Evolutionary conservation across 169 alveolate species (phyloP).

Genomic region (Babesia divergens): DNA sequence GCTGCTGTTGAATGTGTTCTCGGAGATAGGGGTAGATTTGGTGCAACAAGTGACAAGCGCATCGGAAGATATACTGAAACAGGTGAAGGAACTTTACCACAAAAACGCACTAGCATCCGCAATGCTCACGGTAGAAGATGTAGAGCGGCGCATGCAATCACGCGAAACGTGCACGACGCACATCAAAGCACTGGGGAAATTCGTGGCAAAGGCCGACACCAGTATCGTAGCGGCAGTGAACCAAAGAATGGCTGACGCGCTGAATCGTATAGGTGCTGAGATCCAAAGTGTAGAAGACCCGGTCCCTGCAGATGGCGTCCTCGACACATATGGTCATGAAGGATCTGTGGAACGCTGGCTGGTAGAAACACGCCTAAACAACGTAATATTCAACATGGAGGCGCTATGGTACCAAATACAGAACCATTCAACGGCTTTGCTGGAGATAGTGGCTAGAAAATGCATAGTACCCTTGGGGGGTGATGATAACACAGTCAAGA

Average conservation of each 20-base stretch:
- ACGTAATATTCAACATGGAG: conserved; percentile 11
- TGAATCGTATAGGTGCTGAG: neutral
- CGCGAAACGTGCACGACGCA: conserved; percentile 16
- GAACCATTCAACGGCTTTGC: neutral
- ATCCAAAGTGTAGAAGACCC: neutral
- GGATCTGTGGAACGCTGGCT: conserved; percentile 20
- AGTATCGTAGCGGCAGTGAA: neutral
- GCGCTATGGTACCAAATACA: conserved; percentile 9
- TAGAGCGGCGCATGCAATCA: conserved; percentile 9
- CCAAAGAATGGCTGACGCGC: neutral
- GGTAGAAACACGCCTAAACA: conserved; percentile 1
- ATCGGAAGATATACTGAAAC: neutral
- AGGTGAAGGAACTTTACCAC: neutral
- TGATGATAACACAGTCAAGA: conserved; percentile 7
- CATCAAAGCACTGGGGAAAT: conserved; percentile 1
- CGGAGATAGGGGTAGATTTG: neutral
- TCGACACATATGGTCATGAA: conserved; percentile 13
- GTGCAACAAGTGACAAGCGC: neutral
- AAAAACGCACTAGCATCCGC: neutral
- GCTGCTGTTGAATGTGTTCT: neutral
- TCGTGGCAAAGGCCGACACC: neutral
- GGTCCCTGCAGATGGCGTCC: neutral
- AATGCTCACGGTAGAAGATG: neutral
- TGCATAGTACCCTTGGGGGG: conserved; percentile 9
- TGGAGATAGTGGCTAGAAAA: conserved; percentile 1